Evolutionary conservation across 2,329 filamentous ascomycete species (phyloP).

Genomic region (Cladosporium sp.): DNA sequence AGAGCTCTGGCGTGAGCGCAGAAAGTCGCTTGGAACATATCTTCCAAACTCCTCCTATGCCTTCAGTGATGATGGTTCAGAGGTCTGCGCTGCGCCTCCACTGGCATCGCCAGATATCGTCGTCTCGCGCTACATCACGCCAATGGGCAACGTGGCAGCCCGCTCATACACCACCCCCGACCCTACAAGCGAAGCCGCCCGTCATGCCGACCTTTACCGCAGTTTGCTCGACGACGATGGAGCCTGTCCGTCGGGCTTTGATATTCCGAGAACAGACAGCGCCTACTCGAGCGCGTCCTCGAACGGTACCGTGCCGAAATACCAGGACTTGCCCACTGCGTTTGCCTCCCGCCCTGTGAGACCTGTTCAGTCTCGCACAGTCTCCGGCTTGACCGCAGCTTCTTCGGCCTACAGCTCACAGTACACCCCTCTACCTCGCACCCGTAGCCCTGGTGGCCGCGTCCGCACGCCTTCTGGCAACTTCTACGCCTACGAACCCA

Average conservation of each 20-base stretch:
- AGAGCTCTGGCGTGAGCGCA: constrained; percentile 24
- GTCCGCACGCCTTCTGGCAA: constrained; percentile 17
- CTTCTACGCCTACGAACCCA: constrained; percentile 20
- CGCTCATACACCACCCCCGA: constrained; percentile 14
- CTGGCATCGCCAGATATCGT: constrained; percentile 25
- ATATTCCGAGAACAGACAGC: constrained; percentile 15
- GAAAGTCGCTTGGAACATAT: constrained; percentile 17
- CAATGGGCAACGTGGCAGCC: constrained; percentile 16
- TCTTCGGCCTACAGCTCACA: constrained; percentile 11
- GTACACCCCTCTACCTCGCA: constrained; percentile 8
- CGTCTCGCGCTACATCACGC: constrained; percentile 30
- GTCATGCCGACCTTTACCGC: constrained; percentile 19
- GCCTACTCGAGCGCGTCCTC: constrained; percentile 10
- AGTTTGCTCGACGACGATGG: constrained; percentile 18
- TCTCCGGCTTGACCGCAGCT: constrained; percentile 13
- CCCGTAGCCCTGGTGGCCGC: constrained; percentile 11
- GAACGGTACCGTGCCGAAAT: background rate
- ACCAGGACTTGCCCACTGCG: background rate
- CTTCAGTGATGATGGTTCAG: background rate
- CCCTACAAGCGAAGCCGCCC: constrained; percentile 14
- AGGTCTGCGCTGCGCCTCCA: background rate
- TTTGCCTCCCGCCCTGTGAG: constrained; percentile 3
- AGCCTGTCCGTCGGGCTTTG: constrained; percentile 10
- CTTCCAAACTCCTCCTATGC: background rate
- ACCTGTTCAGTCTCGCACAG: constrained; percentile 14